A percentile compares a stretch with the other conserved stretches of the same genome.
phyloP scores from a whole-genome alignment of 306 rosid species.

The Prunus mongolica region DNA sequence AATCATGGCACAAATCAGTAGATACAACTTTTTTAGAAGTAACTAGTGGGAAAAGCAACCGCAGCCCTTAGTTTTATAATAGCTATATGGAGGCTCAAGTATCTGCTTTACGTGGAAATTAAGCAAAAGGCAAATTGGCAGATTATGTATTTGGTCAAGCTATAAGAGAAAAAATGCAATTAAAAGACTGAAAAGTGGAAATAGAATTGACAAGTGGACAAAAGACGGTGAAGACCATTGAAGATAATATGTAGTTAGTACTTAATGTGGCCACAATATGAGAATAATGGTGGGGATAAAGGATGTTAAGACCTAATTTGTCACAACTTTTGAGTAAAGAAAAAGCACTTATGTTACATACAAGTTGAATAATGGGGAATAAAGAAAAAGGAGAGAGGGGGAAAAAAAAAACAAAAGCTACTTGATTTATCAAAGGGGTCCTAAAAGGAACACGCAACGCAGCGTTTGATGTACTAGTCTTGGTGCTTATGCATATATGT shows the following conservation, averaged over 20 bases:
- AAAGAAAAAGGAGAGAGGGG: neutral
- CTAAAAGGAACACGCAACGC: neutral
- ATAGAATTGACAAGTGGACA: neutral
- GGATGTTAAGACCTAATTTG: conserved; percentile 12
- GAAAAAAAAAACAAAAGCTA: neutral
- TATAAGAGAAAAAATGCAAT: neutral
- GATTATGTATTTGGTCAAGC: conserved; percentile 11
- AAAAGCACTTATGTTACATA: neutral
- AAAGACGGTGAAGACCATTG: neutral
- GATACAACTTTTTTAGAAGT: neutral
- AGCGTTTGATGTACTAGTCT: neutral
- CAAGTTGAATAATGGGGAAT: conserved; percentile 7
- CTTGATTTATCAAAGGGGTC: neutral
- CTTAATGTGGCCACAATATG: neutral
- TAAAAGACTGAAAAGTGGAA: conserved; percentile 2
- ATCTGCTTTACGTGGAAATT: conserved; percentile 29
- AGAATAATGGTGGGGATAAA: neutral
- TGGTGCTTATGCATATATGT: no score
- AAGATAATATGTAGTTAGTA: neutral
- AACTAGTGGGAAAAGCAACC: neutral
- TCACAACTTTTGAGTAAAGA: conserved; percentile 4
- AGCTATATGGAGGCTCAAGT: neutral
- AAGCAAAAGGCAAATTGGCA: conserved; percentile 12
- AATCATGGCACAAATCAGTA: conserved; percentile 32
- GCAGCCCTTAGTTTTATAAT: neutral